Evolutionary conservation across 1,139 yeast genomes (phyloP).

Genomic region (Kurtzmaniella quercitrusa): DNA sequence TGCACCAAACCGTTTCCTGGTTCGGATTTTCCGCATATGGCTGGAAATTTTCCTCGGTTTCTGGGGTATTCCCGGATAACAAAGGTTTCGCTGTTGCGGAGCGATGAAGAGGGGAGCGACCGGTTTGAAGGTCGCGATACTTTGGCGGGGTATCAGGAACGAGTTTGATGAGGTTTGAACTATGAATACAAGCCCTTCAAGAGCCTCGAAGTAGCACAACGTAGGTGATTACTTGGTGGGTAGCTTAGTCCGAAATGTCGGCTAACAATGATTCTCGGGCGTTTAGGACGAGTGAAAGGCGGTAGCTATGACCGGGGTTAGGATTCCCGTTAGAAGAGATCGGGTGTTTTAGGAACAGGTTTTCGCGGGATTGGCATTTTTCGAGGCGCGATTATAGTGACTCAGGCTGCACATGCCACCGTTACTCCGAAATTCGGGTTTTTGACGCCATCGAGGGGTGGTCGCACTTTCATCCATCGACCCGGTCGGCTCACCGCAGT

Average conservation of each 20-base stretch:
- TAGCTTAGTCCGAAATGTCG: too few species aligned
- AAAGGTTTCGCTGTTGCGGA: not conserved
- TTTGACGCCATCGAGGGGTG: slow-evolving; percentile 1
- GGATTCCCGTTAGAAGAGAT: slow-evolving; percentile 3
- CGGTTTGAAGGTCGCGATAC: not conserved
- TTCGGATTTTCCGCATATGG: slow-evolving; percentile 6
- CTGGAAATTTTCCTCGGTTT: slow-evolving; percentile 9
- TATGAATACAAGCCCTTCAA: too few species aligned
- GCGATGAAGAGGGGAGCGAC: slow-evolving; percentile 1
- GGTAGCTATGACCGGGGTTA: not conserved
- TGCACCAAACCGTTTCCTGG: not conserved
- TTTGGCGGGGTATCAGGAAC: slow-evolving; percentile 1
- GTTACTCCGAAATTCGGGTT: slow-evolving; percentile 3
- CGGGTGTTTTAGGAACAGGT: slow-evolving; percentile 6
- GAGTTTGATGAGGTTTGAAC: too few species aligned
- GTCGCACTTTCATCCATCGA: slow-evolving; percentile 2
- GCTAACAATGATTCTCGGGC: not conserved
- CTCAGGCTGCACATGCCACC: slow-evolving; percentile 2
- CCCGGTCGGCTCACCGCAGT: slow-evolving; percentile 4
- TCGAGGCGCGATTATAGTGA: not conserved
- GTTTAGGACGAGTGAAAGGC: not conserved
- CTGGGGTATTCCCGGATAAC: slow-evolving; percentile 8
- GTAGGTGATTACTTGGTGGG: too few species aligned
- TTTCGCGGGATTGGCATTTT: not conserved
- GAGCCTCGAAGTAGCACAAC: too few species aligned